phyloP scores from a whole-genome alignment of 768 basidiomycete species.

The Tylopilus sp. region DNA sequence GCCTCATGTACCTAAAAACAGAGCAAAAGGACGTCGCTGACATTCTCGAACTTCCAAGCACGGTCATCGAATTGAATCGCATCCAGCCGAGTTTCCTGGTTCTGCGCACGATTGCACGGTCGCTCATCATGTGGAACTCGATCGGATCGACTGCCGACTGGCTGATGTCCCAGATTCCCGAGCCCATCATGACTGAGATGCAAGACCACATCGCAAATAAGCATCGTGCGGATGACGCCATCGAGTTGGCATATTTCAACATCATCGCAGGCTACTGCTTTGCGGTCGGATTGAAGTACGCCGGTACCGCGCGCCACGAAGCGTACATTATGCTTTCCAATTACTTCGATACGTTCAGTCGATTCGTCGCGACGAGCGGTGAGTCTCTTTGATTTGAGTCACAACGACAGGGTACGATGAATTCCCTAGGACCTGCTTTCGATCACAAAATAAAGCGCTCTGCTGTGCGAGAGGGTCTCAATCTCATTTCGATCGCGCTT shows the following conservation, averaged over 20 bases:
- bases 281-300: constrained; percentile 87
- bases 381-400: constrained; percentile 23
- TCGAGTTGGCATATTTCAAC: constrained; percentile 89
- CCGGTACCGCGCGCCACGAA: constrained; percentile 88
- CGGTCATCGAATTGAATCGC: constrained; percentile 72
- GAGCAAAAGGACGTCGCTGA: constrained; percentile 83
- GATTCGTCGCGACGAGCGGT: constrained; percentile 68
- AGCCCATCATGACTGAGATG: constrained; percentile 57
- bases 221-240: constrained; percentile 54
- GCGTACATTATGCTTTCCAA: constrained; percentile 81
- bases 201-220: constrained; percentile 49
- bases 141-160: constrained; percentile 73
- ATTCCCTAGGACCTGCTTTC: constrained; percentile 60
- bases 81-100: constrained; percentile 88
- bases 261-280: constrained; percentile 91
- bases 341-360: constrained; percentile 77
- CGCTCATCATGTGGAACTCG: constrained; percentile 83
- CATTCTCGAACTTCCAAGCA: constrained; percentile 79
- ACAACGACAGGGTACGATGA: constrained; percentile 2
- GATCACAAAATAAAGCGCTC: constrained; percentile 87
- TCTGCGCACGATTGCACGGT: constrained; percentile 70
- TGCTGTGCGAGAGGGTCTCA: constrained; percentile 83
- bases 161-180: constrained; percentile 68
- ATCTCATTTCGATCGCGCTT: constrained; percentile 79
- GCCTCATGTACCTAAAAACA: constrained; percentile 89